phyloP scores from a whole-genome alignment of 768 basidiomycete species.

The Arthromyces matolae region DNA sequence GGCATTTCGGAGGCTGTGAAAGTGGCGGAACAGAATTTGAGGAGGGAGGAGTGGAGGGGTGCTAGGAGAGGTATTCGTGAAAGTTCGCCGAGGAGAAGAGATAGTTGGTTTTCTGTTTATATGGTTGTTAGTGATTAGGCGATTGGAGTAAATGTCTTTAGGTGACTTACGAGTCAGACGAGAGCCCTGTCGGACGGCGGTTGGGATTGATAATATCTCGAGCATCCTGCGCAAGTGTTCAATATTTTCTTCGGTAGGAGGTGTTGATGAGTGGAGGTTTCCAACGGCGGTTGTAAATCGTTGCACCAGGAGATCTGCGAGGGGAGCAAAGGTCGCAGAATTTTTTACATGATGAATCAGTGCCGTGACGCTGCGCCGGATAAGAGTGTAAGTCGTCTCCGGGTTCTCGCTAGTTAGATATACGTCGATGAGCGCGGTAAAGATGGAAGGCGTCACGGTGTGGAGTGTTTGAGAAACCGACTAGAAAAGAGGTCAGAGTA shows the following conservation, averaged over 20 bases:
- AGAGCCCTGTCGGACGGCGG: conserved; percentile 68
- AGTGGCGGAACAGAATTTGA: conserved; percentile 37
- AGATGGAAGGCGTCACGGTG: conserved; percentile 62
- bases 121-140: conserved; percentile 1
- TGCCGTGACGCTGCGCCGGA: conserved; percentile 74
- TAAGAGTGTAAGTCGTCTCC: conserved; percentile 46
- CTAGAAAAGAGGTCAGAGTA: conserved; percentile 41
- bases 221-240: conserved; percentile 50
- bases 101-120: conserved; percentile 32
- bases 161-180: conserved; percentile 54
- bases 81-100: conserved; percentile 29
- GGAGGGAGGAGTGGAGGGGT: conserved; percentile 27
- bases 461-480: conserved; percentile 84
- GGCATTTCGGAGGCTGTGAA: conserved; percentile 43
- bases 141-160: no score
- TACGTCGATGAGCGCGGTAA: conserved; percentile 52
- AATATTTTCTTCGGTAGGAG: conserved; percentile 7
- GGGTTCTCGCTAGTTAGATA: conserved; percentile 42
- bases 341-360: conserved; percentile 79
- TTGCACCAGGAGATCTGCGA: conserved; percentile 52
- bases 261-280: conserved; percentile 13
- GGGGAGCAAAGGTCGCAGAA: conserved; percentile 55
- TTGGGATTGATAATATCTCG: conserved; percentile 53
- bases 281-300: conserved; percentile 29
- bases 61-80: conserved; percentile 25